These are phyloP conservation scores for Pythium periplocum DNA, from an alignment of 352 stramenopile species.

Conservation along the genomic window DNA sequence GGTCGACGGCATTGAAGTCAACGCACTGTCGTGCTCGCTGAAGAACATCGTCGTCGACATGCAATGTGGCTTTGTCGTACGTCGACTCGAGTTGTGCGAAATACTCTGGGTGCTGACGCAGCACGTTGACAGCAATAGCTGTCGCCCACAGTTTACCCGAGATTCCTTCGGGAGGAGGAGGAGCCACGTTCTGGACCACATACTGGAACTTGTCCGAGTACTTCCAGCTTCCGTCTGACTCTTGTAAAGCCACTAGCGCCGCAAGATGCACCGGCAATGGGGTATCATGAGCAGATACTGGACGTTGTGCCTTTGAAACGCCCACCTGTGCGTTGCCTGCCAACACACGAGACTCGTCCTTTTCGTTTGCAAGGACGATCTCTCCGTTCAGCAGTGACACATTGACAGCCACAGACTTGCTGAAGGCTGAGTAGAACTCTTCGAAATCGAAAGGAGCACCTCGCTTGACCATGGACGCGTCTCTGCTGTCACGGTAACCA, in stretches of 20 bases:
- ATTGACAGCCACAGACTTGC: slow-evolving; percentile 45
- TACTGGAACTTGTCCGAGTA: slow-evolving; percentile 53
- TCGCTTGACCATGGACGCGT: too few species aligned
- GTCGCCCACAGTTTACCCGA: slow-evolving; percentile 56
- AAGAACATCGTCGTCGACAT: slow-evolving; percentile 57
- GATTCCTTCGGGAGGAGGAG: slow-evolving; percentile 38
- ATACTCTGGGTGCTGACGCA: slow-evolving; percentile 50
- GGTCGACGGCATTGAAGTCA: slow-evolving; percentile 31
- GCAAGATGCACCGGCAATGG: slow-evolving; percentile 31
- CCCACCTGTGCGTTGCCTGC: neutral
- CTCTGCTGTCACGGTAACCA: too few species aligned
- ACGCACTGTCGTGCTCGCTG: slow-evolving; percentile 30
- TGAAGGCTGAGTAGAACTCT: slow-evolving; percentile 62
- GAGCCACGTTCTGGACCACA: slow-evolving; percentile 37
- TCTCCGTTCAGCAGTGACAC: slow-evolving; percentile 30
- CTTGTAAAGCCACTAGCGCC: slow-evolving; percentile 40
- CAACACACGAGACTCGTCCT: neutral
- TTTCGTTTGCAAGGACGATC: slow-evolving; percentile 18
- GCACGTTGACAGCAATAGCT: slow-evolving; percentile 45
- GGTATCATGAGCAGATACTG: neutral
- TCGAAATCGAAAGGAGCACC: slow-evolving; percentile 25
- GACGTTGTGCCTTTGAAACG: neutral
- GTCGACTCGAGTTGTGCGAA: slow-evolving; percentile 48
- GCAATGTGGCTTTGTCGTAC: slow-evolving; percentile 55
- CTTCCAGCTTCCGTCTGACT: slow-evolving; percentile 58